phyloP scores from a whole-genome alignment of 1,284 basidiomycete genomes.

The Trametes polyzona region DNA sequence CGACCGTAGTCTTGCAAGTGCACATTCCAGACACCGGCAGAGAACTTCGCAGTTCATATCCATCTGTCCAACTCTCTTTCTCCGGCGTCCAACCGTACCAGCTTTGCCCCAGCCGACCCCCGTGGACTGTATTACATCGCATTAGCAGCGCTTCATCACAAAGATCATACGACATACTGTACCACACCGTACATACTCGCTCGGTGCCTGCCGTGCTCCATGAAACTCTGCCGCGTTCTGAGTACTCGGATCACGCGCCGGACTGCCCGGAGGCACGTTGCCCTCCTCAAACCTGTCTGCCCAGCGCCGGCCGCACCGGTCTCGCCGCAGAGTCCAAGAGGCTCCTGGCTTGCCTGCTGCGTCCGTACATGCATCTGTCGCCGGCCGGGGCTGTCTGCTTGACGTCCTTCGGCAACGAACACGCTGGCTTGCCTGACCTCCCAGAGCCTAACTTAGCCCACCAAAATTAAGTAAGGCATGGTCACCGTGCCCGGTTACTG shows the following conservation, averaged over 20 bases:
- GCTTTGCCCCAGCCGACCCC: neutral
- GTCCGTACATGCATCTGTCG: neutral
- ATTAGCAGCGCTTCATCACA: neutral
- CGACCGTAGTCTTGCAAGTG: too few species aligned
- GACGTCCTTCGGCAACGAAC: conserved; percentile 1
- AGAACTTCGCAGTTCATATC: neutral
- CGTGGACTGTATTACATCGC: too few species aligned
- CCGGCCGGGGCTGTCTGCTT: neutral
- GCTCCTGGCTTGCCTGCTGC: neutral
- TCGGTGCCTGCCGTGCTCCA: neutral
- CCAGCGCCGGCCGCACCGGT: neutral
- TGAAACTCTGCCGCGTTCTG: neutral
- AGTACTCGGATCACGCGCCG: conserved; percentile 1
- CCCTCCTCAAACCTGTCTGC: neutral
- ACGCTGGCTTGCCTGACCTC: neutral
- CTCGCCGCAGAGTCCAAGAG: neutral
- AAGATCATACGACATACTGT: neutral
- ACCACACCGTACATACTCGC: neutral
- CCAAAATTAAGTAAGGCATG: neutral
- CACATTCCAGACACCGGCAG: neutral
- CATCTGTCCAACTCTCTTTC: conserved; percentile 5
- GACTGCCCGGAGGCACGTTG: neutral
- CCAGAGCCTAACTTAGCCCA: neutral
- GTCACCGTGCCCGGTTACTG: neutral
- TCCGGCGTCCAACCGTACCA: conserved; percentile 1